These are phyloP conservation scores for Metschnikowia cerradonensis DNA, from an alignment of 805 yeast genomes.

Conservation along the genomic window DNA sequence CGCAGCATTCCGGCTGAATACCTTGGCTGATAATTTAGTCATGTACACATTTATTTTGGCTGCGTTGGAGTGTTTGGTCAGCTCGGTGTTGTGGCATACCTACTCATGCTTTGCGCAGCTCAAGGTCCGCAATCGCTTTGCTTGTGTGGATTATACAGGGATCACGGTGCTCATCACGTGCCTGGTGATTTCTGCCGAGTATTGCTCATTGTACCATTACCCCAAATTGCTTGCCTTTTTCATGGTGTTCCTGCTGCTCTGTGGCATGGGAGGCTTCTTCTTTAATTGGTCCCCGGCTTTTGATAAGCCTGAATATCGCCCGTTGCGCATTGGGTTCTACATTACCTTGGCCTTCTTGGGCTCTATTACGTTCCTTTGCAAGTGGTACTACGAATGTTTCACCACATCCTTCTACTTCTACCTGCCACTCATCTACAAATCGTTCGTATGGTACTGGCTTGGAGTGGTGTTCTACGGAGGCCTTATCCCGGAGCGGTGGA, in stretches of 20 bases:
- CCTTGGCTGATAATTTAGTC: constrained; percentile 45
- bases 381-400: constrained; percentile 54
- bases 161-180: constrained; percentile 87
- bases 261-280: constrained; percentile 69
- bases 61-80: constrained; percentile 68
- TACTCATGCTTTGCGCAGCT: constrained; percentile 72
- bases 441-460: constrained; percentile 66
- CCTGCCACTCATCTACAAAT: constrained; percentile 62
- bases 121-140: constrained; percentile 63
- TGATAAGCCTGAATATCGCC: constrained; percentile 82
- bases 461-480: constrained; percentile 90
- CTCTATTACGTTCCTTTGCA: constrained; percentile 55
- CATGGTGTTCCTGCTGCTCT: constrained; percentile 55
- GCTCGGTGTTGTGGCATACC: constrained; percentile 90
- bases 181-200: constrained; percentile 82
- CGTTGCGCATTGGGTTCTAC: constrained; percentile 75
- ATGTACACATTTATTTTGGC: constrained; percentile 66
- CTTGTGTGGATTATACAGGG: constrained; percentile 94
- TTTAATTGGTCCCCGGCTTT: constrained; percentile 92
- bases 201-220: constrained; percentile 64
- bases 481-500: constrained; percentile 83
- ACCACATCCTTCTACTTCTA: constrained; percentile 50
- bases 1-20: constrained; percentile 38
- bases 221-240: constrained; percentile 47
- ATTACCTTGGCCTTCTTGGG: constrained; percentile 77